Evolutionary conservation across 2,329 filamentous ascomycete species (phyloP).

Genomic region (Penicillium expansum): DNA sequence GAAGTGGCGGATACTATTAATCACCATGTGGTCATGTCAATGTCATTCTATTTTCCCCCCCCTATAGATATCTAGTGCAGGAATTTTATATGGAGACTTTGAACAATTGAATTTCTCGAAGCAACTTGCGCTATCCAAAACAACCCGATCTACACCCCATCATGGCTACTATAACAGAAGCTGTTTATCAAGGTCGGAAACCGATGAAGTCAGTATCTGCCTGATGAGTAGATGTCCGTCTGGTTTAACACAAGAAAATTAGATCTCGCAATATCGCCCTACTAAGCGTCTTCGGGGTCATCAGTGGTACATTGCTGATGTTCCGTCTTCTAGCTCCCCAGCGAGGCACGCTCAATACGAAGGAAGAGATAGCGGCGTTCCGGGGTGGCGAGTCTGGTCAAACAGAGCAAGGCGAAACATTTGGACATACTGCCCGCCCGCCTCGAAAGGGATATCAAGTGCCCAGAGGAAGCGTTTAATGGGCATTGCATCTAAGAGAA

Average conservation of each 20-base stretch:
- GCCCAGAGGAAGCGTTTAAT: neutral
- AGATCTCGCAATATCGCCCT: slow-evolving; percentile 24
- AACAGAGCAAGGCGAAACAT: slow-evolving; percentile 6
- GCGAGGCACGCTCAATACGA: slow-evolving; percentile 7
- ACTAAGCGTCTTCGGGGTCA: slow-evolving; percentile 21
- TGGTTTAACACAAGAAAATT: neutral
- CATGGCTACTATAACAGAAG: slow-evolving; percentile 1
- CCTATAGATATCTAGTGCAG: neutral
- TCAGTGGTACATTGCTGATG: slow-evolving; percentile 19
- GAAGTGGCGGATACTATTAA: neutral
- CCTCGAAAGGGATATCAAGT: slow-evolving; percentile 4
- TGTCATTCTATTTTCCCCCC: slow-evolving; percentile 6
- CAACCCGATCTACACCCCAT: neutral
- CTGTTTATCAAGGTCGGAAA: neutral
- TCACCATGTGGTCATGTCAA: slow-evolving; percentile 4
- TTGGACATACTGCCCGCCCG: slow-evolving; percentile 8
- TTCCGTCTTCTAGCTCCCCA: slow-evolving; percentile 21
- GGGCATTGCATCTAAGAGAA: neutral
- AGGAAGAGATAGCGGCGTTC: slow-evolving; percentile 18
- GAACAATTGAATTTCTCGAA: neutral
- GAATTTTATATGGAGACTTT: neutral
- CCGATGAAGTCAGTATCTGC: slow-evolving; percentile 1
- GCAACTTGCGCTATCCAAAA: neutral
- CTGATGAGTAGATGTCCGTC: neutral
- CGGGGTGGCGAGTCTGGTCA: slow-evolving; percentile 12